Base-by-base conservation (phyloP, 2,329 filamentous ascomycete species). In the Hymenoscyphus fraxineus region DNA sequence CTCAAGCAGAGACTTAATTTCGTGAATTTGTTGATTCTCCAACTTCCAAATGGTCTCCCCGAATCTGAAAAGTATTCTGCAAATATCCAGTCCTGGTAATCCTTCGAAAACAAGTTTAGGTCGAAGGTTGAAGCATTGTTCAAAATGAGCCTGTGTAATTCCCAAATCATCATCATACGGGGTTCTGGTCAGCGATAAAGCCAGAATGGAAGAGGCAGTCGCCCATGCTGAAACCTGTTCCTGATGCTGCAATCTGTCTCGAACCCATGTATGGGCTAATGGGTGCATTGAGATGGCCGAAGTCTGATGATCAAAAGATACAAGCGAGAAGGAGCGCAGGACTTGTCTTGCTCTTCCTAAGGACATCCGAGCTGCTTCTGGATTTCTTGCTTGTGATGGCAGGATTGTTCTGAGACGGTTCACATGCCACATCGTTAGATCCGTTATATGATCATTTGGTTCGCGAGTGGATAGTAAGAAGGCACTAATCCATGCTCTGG, bases 231-330 rank as follows among this genome's bases (percentile, higher is more conserved):
- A 41, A 41, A 41, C 9, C 2, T 41, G 40, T 3, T 41, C 40
- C 5, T 41, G 1, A 15, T 41, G 40, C 16, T 41, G 1, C 47
- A 67, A 56, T 31, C 63, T 54, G 60, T 67, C 65, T 39, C 27
- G 51, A 10, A 63, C 61, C 68, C 66, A 69, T 16, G 58, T 59
- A 58, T 70, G 64, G 12, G 59, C 63, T 16, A 69, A 59, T 47
- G 64, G 67, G 32, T 69, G 66, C 63, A 69, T 66, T 13, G 64
- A 68, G 2, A 69, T 58, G n/a, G 58, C 55, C 9, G 32, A 12
- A 55, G 31, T 59, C 19, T 64, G 54, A 6, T 56, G 41, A 3
- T 67, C 27, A n/a, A 63, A 15, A 7, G 39, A 63, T 13, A 69
- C 58, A 3, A 69, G 60, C 1, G 66, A 66, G 38, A 69, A 65